Evolutionary conservation across 2,329 filamentous ascomycete genomes (phyloP), one percentile per base, ranked within the genome.

Genomic region (Aureobasidium sp.): DNA sequence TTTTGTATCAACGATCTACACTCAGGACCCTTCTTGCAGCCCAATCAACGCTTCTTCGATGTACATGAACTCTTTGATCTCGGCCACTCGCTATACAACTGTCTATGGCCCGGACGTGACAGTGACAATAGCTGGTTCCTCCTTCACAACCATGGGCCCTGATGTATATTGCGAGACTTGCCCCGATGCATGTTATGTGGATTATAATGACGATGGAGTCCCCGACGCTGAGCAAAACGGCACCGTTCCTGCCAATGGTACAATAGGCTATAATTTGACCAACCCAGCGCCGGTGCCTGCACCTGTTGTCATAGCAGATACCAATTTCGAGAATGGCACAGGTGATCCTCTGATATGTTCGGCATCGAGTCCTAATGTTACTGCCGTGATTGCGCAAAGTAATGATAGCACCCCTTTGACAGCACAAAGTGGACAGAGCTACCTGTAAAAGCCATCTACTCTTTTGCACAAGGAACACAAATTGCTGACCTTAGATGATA

Each of bases 301-400:
- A 7, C 53, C 53, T 20, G 39, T 39, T 32, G 39, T 39, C 2
- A 32, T 51, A 13, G 44, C 57, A 24, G 57, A 60, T 43, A 41
- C 39, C 5, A 34, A 37, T 6, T 60, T 60, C 20, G 57, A 60
- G 46, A 60, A 60, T 29, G 57, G 57, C 5, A 60, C 57, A 24
- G 34, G 13, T 1, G 43, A 41, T 43, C 57, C 57, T 9, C 13
- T 60, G 34, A 51, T 43, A 27, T 41, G 46, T n/a, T 50, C 57
- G 2, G 15, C 44, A 5, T 41, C 46, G 9, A 59, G 43, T 32
- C 57, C 57, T 1, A 26, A 24, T 8, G 57, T 60, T 5, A 51
- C 36, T 7, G 57, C 57, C 5, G 4, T 41, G 24, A 60, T 60
- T 24, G 57, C 34, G 3, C 36, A 41, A 3, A 51, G 34, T 37